Percentiles rank a stretch among this genome's conserved stretches.
Conservation (phyloP, 495 filamentous ascomycete species). For the Penicillium silybi region DNA sequence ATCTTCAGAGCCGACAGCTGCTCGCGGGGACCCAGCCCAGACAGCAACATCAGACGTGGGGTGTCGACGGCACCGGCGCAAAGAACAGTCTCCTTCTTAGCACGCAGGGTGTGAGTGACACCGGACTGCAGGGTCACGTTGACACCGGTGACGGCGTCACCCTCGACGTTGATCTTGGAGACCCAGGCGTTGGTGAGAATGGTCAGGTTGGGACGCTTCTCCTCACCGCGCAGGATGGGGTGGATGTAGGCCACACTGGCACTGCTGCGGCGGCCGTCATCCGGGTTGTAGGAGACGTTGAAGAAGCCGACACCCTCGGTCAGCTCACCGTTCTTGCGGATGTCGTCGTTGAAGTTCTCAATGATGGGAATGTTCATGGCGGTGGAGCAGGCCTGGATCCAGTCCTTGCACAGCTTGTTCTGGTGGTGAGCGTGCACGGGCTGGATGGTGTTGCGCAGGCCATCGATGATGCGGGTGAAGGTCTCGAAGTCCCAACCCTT, state of each 20-base stretch:
- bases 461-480: slow-evolving; percentile 70
- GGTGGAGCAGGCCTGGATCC: slow-evolving; percentile 68
- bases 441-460: slow-evolving; percentile 73
- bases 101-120: slow-evolving; percentile 52
- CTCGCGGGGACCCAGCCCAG: slow-evolving; percentile 66
- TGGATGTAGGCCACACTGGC: slow-evolving; percentile 85
- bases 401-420: slow-evolving; percentile 81
- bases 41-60: slow-evolving; percentile 67
- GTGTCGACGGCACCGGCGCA: slow-evolving; percentile 78
- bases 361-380: slow-evolving; percentile 73
- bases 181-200: slow-evolving; percentile 80
- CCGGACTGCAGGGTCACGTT: slow-evolving; percentile 64
- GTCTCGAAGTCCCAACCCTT: slow-evolving; percentile 75
- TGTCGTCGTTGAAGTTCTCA: slow-evolving; percentile 76
- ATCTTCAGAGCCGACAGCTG: slow-evolving; percentile 65
- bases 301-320: slow-evolving; percentile 78
- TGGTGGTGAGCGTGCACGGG: slow-evolving; percentile 72
- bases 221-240: slow-evolving; percentile 71
- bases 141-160: slow-evolving; percentile 60
- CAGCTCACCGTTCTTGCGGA: slow-evolving; percentile 61
- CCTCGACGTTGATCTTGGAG: slow-evolving; percentile 64
- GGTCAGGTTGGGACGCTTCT: slow-evolving; percentile 72
- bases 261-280: slow-evolving; percentile 71
- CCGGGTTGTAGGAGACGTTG: slow-evolving; percentile 77
- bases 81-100: slow-evolving; percentile 69